These are phyloP conservation scores for Salvia sclarea DNA, from an alignment of 305 asterid genomes.

Conservation along the genomic window DNA sequence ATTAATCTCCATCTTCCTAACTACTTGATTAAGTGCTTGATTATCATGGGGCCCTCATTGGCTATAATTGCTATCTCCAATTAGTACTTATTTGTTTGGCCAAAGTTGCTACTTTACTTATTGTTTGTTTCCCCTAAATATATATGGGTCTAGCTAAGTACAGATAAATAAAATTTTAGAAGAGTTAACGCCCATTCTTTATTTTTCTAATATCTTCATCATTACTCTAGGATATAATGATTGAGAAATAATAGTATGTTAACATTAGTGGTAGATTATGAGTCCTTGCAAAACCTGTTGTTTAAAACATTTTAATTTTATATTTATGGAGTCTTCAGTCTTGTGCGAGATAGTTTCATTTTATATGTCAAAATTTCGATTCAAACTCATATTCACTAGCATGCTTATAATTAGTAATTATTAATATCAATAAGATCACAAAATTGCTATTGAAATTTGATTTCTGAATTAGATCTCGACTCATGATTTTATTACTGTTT, in stretches of 20 bases:
- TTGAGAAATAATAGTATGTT: constrained; percentile 17
- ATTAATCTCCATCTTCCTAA: constrained; percentile 4
- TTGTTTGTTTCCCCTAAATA: neutral
- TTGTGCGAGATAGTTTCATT: too few relatives aligned
- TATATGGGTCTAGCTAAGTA: constrained; percentile 4
- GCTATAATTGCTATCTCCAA: constrained; percentile 27
- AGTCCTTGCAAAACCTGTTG: neutral
- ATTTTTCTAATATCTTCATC: neutral
- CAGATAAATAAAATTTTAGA: neutral
- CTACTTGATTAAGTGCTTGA: constrained; percentile 30
- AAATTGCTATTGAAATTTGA: too few relatives aligned
- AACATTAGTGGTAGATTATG: neutral
- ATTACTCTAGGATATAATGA: neutral
- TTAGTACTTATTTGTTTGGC: constrained; percentile 12
- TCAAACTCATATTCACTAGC: too few relatives aligned
- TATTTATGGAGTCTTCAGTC: too few relatives aligned
- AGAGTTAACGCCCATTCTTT: neutral
- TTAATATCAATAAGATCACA: too few relatives aligned
- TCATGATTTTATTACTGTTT: constrained; percentile 16
- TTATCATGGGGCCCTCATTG: constrained; percentile 24
- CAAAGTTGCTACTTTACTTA: neutral
- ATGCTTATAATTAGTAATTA: too few relatives aligned
- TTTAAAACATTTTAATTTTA: neutral
- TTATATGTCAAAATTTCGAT: too few relatives aligned
- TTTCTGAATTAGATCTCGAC: too few relatives aligned